These are phyloP conservation scores for Pistacia vera DNA, from an alignment of 345 rosid genomes.

Conservation along the genomic window DNA sequence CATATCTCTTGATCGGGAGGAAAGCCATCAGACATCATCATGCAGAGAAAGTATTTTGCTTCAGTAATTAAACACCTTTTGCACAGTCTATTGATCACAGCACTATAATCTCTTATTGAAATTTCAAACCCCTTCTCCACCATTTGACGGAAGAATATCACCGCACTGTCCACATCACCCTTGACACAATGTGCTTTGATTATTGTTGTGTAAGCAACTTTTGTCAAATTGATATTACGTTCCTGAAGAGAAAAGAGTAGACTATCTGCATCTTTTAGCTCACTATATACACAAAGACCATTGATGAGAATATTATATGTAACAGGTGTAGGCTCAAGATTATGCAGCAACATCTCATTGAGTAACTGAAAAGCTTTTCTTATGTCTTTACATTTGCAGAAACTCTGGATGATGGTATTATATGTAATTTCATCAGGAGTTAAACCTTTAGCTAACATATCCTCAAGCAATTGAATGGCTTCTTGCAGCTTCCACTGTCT, in stretches of 20 bases:
- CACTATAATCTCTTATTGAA: conserved; percentile 65
- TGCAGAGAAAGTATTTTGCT: conserved; percentile 50
- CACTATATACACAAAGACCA: conserved; percentile 54
- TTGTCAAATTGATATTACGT: conserved; percentile 34
- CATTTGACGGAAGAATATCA: conserved; percentile 48
- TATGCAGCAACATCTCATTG: conserved; percentile 41
- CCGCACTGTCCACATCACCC: conserved; percentile 54
- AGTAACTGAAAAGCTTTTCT: conserved; percentile 44
- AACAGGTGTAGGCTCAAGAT: conserved; percentile 53
- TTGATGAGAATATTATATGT: conserved; percentile 65
- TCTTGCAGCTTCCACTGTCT: conserved; percentile 43
- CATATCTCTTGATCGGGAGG: conserved; percentile 65
- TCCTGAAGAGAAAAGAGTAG: conserved; percentile 50
- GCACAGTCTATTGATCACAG: conserved; percentile 74
- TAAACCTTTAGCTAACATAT: conserved; percentile 53
- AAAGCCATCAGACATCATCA: conserved; percentile 59
- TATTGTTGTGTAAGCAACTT: conserved; percentile 62
- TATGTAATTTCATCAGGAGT: conserved; percentile 65
- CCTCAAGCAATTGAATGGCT: conserved; percentile 43
- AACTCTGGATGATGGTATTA: conserved; percentile 55
- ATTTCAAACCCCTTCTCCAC: conserved; percentile 58
- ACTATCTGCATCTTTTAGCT: conserved; percentile 48
- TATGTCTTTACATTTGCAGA: conserved; percentile 43
- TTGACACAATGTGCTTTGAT: conserved; percentile 78
- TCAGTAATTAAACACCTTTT: conserved; percentile 41